phyloP scores from a whole-genome alignment of 75 land plant genomes.

The Gnetum montanum region DNA sequence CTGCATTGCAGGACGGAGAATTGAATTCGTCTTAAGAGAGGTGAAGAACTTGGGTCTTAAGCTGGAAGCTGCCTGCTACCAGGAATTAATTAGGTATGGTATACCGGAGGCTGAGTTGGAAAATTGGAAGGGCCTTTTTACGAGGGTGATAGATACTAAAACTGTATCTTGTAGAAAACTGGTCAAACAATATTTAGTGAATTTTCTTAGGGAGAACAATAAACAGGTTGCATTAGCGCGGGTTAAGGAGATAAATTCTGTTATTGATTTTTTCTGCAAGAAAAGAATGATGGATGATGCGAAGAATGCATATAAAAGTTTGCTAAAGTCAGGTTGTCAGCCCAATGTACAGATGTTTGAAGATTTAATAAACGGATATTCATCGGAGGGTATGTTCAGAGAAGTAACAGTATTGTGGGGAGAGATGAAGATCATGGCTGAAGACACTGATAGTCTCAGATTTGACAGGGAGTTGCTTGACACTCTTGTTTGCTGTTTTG shows the following conservation, averaged over 20 bases:
- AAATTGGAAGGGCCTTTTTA: constrained; percentile 16
- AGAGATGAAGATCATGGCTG: constrained; percentile 38
- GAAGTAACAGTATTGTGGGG: constrained; percentile 58
- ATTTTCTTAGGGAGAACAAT: not conserved
- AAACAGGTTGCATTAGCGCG: constrained; percentile 1
- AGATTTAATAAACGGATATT: constrained; percentile 33
- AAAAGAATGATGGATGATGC: constrained; percentile 64
- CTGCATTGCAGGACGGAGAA: constrained; percentile 21
- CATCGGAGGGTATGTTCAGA: constrained; percentile 38
- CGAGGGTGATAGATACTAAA: constrained; percentile 11
- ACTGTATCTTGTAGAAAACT: not conserved
- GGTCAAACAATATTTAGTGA: not conserved
- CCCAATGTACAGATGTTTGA: constrained; percentile 37
- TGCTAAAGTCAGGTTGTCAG: constrained; percentile 22
- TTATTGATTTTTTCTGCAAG: constrained; percentile 45
- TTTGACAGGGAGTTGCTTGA: constrained; percentile 36
- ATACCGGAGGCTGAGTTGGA: constrained; percentile 1
- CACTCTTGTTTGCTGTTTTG: constrained; percentile 31
- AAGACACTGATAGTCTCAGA: constrained; percentile 6
- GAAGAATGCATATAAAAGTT: constrained; percentile 22
- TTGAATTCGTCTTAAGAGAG: constrained; percentile 22
- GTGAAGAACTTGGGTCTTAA: constrained; percentile 29
- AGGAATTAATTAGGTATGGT: not conserved
- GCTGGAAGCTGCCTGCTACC: constrained; percentile 5
- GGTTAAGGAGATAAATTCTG: constrained; percentile 21